A percentile compares a stretch with the other conserved stretches of the same genome.
These are phyloP conservation scores for Miscanthus sacchariflorus DNA, from an alignment of 202 grass and related monocot genomes.

Conservation along the genomic window DNA sequence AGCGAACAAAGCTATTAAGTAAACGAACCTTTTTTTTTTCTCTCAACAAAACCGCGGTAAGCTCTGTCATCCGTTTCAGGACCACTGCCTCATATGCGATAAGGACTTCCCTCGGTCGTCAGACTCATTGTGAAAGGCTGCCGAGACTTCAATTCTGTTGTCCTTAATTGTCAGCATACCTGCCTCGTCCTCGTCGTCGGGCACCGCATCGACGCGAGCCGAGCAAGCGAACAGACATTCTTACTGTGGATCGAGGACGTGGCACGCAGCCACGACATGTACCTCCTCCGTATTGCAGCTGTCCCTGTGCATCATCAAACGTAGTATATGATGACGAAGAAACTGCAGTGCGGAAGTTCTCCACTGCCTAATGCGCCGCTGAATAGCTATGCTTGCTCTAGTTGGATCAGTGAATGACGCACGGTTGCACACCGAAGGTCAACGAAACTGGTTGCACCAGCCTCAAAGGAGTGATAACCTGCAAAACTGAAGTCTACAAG, in stretches of 20 bases:
- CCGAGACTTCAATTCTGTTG: neutral
- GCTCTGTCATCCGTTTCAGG: neutral
- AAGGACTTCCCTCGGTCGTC: neutral
- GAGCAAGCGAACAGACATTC: neutral
- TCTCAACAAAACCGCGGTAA: neutral
- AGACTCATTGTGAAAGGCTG: neutral
- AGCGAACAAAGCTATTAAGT: neutral
- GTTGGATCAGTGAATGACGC: neutral
- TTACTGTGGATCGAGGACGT: neutral
- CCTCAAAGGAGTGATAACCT: slow-evolving; percentile 12
- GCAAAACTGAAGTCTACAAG: neutral
- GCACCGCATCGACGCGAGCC: neutral
- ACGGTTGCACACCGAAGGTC: neutral
- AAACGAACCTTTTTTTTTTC: neutral
- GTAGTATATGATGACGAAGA: neutral
- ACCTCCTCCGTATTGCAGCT: neutral
- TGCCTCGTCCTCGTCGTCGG: neutral
- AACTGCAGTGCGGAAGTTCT: neutral
- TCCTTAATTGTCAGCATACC: neutral
- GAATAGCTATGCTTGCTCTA: neutral
- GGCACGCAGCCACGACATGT: neutral
- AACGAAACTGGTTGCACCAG: neutral
- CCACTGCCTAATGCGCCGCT: neutral
- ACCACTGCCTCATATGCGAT: neutral
- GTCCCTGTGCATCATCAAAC: neutral